These are phyloP conservation scores for Cyclotella kingstonii DNA, from an alignment of 108 stramenopile genomes.

Conservation along the genomic window DNA sequence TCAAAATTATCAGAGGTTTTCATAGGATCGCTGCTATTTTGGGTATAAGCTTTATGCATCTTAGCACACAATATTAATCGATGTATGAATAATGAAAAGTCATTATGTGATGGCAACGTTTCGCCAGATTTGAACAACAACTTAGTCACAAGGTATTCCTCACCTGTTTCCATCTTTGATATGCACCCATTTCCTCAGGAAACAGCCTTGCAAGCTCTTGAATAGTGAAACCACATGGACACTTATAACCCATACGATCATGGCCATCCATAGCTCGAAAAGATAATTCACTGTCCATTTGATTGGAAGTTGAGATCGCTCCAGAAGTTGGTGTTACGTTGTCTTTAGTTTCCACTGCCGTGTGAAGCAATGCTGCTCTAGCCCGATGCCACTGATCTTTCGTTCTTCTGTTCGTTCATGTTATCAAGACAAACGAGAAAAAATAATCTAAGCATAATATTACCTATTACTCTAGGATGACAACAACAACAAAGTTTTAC, in stretches of 20 bases:
- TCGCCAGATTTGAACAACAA: too few relatives aligned
- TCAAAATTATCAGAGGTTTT: slow-evolving; percentile 3
- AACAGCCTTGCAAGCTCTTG: slow-evolving; percentile 58
- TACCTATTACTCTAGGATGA: neutral
- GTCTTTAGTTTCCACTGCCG: slow-evolving; percentile 2
- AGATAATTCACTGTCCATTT: slow-evolving; percentile 50
- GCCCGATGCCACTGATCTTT: slow-evolving; percentile 41
- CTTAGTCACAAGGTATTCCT: neutral
- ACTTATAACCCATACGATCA: slow-evolving; percentile 44
- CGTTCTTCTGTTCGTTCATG: slow-evolving; percentile 5
- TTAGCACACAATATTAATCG: too few relatives aligned
- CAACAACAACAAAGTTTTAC: neutral
- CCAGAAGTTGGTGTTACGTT: slow-evolving; percentile 18
- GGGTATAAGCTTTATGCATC: slow-evolving; percentile 60
- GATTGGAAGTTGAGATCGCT: neutral
- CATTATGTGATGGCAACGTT: too few relatives aligned
- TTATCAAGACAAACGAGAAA: neutral
- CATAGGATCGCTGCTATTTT: slow-evolving; percentile 20
- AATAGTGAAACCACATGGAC: slow-evolving; percentile 66
- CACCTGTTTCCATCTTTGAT: slow-evolving; percentile 67
- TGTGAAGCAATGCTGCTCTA: slow-evolving; percentile 26
- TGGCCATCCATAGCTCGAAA: slow-evolving; percentile 50
- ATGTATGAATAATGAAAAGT: neutral
- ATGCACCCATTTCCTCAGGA: slow-evolving; percentile 83
- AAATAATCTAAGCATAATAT: neutral